A percentile compares a stretch with the other conserved stretches of the same genome.
Conservation (phyloP, 2,329 filamentous ascomycete species). For the Nemania diffusa region DNA sequence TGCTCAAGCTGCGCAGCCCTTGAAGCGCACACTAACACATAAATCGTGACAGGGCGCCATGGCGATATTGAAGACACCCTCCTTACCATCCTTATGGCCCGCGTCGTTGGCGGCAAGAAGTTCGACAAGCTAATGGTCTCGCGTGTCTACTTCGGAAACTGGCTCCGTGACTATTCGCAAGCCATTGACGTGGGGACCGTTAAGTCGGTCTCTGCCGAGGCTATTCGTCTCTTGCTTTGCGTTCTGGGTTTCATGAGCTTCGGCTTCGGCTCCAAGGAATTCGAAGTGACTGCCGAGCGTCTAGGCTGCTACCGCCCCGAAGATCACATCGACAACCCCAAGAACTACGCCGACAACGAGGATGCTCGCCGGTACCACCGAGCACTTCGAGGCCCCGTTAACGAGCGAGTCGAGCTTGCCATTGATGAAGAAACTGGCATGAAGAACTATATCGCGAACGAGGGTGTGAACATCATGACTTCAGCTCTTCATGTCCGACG, state of each 20-base stretch:
- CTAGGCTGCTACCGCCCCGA: conserved; percentile 84
- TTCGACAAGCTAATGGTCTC: conserved; percentile 90
- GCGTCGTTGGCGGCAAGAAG: conserved; percentile 72
- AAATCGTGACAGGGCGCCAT: conserved; percentile 71
- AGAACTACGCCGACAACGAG: conserved; percentile 87
- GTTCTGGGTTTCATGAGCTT: conserved; percentile 91
- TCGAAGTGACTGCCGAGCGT: conserved; percentile 82
- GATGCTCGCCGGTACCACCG: conserved; percentile 86
- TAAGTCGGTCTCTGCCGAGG: conserved; percentile 89
- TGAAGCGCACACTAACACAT: conserved; percentile 31
- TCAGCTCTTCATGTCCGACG: conserved; percentile 80
- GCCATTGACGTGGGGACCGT: conserved; percentile 93
- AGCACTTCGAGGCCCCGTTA: conserved; percentile 82
- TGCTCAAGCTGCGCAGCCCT: not conserved
- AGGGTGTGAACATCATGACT: conserved; percentile 80
- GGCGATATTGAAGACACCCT: conserved; percentile 94
- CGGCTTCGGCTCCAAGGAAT: conserved; percentile 84
- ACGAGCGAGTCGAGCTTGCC: conserved; percentile 80
- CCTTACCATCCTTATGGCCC: conserved; percentile 72
- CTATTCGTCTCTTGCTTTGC: conserved; percentile 88
- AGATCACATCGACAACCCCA: conserved; percentile 82
- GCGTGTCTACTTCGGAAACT: conserved; percentile 95
- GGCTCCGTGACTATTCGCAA: conserved; percentile 93
- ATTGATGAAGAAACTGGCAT: conserved; percentile 80
- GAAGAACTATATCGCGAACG: conserved; percentile 96